Conservation (phyloP, 441 rosid species). For the Biscutella laevigata region DNA sequence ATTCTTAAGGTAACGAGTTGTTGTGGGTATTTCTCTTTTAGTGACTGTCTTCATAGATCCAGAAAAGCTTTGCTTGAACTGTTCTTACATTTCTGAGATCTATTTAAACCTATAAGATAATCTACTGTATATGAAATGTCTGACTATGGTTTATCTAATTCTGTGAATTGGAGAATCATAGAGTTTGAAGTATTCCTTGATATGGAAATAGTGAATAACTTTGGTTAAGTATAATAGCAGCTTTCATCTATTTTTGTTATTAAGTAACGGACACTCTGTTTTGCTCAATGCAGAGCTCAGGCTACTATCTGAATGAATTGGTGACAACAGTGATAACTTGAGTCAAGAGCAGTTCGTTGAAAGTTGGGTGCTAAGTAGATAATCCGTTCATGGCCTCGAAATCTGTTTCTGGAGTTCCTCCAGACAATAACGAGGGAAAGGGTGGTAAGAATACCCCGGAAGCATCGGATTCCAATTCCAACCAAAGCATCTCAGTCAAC, state of each 20-base stretch:
- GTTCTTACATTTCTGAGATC: slow-evolving; percentile 36
- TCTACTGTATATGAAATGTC: slow-evolving; percentile 16
- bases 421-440: slow-evolving; percentile 30
- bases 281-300: slow-evolving; percentile 8
- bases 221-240: not conserved
- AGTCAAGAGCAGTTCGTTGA: slow-evolving; percentile 13
- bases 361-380: slow-evolving; percentile 27
- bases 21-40: slow-evolving; percentile 18
- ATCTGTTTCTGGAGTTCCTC: slow-evolving; percentile 30
- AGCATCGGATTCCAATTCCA: slow-evolving; percentile 27
- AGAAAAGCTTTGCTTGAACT: slow-evolving; percentile 18
- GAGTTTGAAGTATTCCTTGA: not conserved
- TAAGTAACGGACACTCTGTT: slow-evolving; percentile 12
- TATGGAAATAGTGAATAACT: slow-evolving; percentile 4
- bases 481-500: slow-evolving; percentile 23
- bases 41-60: slow-evolving; percentile 37
- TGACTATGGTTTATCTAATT: not conserved
- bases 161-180: not conserved
- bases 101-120: slow-evolving; percentile 11
- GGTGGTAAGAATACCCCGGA: slow-evolving; percentile 26
- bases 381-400: slow-evolving; percentile 49
- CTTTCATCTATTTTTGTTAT: not conserved
- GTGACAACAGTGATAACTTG: slow-evolving; percentile 17
- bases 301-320: slow-evolving; percentile 11
- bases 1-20: slow-evolving; percentile 5